phyloP scores from a whole-genome alignment of 257 asterid species.

The Solanum chmielewskii region DNA sequence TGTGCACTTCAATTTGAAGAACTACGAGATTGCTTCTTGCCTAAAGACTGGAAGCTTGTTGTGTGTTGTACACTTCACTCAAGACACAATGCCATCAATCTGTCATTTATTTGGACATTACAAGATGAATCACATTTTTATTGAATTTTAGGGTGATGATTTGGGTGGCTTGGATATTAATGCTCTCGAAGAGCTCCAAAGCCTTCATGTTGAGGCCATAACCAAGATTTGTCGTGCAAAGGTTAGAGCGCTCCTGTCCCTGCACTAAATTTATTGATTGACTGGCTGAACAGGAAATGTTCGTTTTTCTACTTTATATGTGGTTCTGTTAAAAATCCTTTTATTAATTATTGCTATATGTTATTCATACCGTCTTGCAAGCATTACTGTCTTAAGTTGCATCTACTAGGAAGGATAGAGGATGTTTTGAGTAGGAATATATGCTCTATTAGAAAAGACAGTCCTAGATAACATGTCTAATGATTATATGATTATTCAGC shows the following conservation, averaged over 20 bases:
- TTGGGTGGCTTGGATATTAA: conserved; percentile 16
- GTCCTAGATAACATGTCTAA: background rate
- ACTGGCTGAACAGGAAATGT: background rate
- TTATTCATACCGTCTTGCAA: background rate
- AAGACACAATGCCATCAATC: background rate
- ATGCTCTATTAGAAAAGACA: background rate
- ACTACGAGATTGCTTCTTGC: background rate
- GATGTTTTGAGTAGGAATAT: background rate
- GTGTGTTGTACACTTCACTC: background rate
- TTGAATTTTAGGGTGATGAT: conserved; percentile 21
- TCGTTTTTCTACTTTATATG: background rate
- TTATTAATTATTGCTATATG: background rate
- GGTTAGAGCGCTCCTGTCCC: conserved; percentile 1
- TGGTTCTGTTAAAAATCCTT: background rate
- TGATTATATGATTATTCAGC: background rate
- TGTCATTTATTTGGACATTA: background rate
- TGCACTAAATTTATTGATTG: background rate
- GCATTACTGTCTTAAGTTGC: background rate
- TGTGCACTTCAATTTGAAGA: background rate
- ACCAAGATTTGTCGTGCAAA: conserved; percentile 33
- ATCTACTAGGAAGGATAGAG: background rate
- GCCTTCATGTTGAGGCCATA: conserved; percentile 32
- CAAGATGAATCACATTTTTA: background rate
- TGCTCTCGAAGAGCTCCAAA: conserved; percentile 28
- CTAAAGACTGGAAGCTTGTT: background rate